Base-by-base conservation (phyloP, 345 rosid species). In the Hibiscus syriacus region DNA sequence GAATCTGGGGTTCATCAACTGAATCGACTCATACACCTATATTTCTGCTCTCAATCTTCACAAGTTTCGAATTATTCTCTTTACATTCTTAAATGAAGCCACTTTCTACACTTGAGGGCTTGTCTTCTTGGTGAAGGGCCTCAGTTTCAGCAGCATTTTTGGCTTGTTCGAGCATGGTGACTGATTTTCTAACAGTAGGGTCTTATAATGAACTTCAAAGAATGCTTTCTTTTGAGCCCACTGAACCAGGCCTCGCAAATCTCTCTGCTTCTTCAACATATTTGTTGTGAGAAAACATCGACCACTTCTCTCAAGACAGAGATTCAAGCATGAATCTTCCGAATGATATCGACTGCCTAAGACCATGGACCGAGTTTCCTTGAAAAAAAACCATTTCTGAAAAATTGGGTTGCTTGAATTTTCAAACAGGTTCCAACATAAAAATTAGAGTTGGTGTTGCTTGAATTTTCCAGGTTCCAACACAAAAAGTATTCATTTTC, bases 261-360 rank as follows among this genome's bases (percentile, higher is more conserved):
- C 83, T 82, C 83, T 90, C 91, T 39, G 88, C 96, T 66, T 90
- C 96, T 43, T 89, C 96, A 5, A 90, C 87, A 56, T 87, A 83
- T 41, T 81, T 85, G 71, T 87, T 85, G 60, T 84, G 93, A 2
- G 89, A 80, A 74, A 90, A 90, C 32, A 86, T 68, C 41, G 96
- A 90, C 96, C 93, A 90, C 73, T 90, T 90, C 70, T 90, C 96
- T 97, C 98, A 89, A 39, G 92, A 87, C 67, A 90, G 80, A 56
- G 89, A 81, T 68, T 93, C 98, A 14, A 94, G 77, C 86, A 80
- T 75, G 60, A 87, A 93, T 81, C 97, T 86, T 60, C 98, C 98
- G 6, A 93, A 93, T 3, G 92, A 87, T 57, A 93, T 77, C 3
- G 98, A 93, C 70, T 93, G 96, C 9, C 91, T 84, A 7, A 89